A percentile compares a stretch with the other conserved stretches of the same genome.
Evolutionary conservation across 148 eudicot species (phyloP).

Genomic region (Persicaria tinctoria): DNA sequence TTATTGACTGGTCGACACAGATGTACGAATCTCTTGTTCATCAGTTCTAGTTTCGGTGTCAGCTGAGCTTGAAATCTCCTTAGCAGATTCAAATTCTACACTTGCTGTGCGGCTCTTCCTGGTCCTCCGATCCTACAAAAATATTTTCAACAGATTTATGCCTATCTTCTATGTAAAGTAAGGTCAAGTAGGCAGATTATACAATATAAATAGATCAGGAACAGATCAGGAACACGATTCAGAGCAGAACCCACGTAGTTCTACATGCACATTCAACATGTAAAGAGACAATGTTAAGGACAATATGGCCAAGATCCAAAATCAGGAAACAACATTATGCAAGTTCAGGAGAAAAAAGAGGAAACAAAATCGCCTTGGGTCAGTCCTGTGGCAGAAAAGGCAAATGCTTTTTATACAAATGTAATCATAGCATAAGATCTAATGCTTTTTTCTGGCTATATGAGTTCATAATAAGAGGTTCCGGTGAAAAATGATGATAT

Average conservation of each 20-base stretch:
- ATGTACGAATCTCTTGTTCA: conserved; percentile 25
- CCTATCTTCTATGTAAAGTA: no score
- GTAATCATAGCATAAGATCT: not conserved
- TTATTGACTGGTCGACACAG: conserved; percentile 18
- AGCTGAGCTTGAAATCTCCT: conserved; percentile 47
- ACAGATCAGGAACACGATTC: no score
- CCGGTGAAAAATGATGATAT: not conserved
- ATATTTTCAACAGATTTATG: not conserved
- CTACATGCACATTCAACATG: no score
- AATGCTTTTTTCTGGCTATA: not conserved
- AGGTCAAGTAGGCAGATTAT: no score
- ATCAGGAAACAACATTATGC: no score
- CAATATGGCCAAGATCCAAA: no score
- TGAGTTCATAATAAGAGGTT: not conserved
- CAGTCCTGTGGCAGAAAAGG: not conserved
- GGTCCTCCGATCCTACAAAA: conserved; percentile 65
- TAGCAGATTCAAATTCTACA: conserved; percentile 64
- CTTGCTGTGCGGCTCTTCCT: conserved; percentile 70
- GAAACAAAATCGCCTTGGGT: not conserved
- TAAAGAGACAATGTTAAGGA: no score
- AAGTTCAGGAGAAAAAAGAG: no score
- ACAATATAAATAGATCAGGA: no score
- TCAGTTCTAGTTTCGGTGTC: conserved; percentile 35
- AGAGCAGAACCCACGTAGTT: no score
- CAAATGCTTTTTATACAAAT: not conserved